Conservation (phyloP, 2,329 filamentous ascomycete genomes). For the Fulvia fulva region DNA sequence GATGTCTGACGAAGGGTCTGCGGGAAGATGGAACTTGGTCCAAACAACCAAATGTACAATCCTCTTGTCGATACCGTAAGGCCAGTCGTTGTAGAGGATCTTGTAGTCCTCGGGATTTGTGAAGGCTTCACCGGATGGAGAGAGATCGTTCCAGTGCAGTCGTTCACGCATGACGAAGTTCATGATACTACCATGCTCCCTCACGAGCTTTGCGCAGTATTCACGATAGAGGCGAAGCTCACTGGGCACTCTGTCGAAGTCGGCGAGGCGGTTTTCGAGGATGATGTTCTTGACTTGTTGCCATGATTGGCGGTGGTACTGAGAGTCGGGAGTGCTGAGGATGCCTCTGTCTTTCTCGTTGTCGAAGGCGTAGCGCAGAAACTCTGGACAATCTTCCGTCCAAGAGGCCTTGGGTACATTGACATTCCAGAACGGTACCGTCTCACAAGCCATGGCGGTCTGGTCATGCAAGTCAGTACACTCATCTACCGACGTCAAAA, state of each 20-base stretch:
- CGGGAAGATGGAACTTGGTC: conserved; percentile 80
- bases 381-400: conserved; percentile 66
- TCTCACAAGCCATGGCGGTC: no score
- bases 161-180: conserved; percentile 69
- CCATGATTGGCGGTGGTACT: conserved; percentile 66
- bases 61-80: conserved; percentile 73
- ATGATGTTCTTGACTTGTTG: conserved; percentile 62
- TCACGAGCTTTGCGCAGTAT: conserved; percentile 61
- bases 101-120: conserved; percentile 46
- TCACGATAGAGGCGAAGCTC: conserved; percentile 73
- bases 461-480: not conserved
- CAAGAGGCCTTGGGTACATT: conserved; percentile 65
- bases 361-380: conserved; percentile 53
- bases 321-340: conserved; percentile 64
- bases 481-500: not conserved
- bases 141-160: conserved; percentile 60
- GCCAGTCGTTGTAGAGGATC: conserved; percentile 88
- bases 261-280: conserved; percentile 63
- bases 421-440: conserved; percentile 69
- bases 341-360: conserved; percentile 66
- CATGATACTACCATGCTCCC: conserved; percentile 71
- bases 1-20: conserved; percentile 53
- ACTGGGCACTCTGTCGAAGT: conserved; percentile 72
- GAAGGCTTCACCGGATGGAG: not conserved
- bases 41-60: conserved; percentile 87